Conservation (phyloP, 2,329 filamentous ascomycete species). For the Pseudopyricularia cyperi region DNA sequence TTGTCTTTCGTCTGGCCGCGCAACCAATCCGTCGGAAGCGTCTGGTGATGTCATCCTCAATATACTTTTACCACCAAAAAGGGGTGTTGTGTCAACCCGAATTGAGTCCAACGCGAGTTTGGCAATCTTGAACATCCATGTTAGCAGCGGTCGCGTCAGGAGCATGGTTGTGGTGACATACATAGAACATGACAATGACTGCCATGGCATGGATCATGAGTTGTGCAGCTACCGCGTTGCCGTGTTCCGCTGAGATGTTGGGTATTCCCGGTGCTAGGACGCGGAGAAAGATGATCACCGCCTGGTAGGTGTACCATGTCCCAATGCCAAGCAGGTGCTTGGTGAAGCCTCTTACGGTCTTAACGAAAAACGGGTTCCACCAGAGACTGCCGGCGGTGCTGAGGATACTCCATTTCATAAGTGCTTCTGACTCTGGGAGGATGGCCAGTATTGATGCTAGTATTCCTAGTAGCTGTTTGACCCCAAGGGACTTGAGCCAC, state of each 20-base stretch:
- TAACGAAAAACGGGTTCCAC: constrained; percentile 58
- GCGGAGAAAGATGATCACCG: constrained; percentile 43
- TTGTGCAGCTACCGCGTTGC: background rate
- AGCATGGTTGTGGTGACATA: background rate
- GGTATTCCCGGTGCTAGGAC: constrained; percentile 30
- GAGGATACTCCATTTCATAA: constrained; percentile 34
- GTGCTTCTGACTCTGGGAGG: constrained; percentile 24
- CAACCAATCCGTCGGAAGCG: too few species aligned
- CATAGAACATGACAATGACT: background rate
- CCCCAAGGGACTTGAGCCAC: background rate
- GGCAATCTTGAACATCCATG: constrained; percentile 22
- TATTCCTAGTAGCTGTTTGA: background rate
- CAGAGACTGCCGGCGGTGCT: constrained; percentile 40
- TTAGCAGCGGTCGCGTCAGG: constrained; percentile 8
- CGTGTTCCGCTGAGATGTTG: constrained; percentile 21
- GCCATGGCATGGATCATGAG: background rate
- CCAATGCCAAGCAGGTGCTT: constrained; percentile 46
- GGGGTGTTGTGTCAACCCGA: constrained; percentile 41
- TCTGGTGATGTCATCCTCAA: background rate
- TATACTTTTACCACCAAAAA: constrained; percentile 24
- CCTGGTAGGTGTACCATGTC: constrained; percentile 55
- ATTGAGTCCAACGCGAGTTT: constrained; percentile 29
- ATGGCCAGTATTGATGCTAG: constrained; percentile 16
- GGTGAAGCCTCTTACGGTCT: constrained; percentile 45
- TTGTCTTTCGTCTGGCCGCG: background rate